phyloP scores from a whole-genome alignment of 78 protist genomes.

The Pirum gemmata region DNA sequence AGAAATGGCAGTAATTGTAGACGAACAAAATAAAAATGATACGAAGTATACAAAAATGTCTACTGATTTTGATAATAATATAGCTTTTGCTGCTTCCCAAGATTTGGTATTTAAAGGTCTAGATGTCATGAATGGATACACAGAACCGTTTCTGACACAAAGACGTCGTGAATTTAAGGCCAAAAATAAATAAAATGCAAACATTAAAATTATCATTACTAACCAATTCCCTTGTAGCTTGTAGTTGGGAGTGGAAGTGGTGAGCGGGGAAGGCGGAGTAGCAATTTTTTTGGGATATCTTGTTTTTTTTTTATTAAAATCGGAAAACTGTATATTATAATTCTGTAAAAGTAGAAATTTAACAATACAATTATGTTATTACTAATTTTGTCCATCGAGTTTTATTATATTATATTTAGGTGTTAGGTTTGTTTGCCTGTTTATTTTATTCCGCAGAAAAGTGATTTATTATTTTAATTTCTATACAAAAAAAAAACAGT shows the following conservation, averaged over 20 bases:
- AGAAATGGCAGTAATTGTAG: constrained; percentile 37
- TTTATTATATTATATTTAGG: neutral
- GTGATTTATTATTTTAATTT: neutral
- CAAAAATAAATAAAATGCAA: neutral
- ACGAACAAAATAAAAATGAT: constrained; percentile 27
- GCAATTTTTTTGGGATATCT: neutral
- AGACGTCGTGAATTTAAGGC: constrained; percentile 31
- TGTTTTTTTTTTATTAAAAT: too few species aligned
- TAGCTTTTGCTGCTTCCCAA: constrained; percentile 18
- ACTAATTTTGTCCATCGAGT: too few species aligned
- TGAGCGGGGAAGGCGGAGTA: constrained; percentile 4
- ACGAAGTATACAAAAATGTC: constrained; percentile 10
- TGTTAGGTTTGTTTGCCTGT: neutral
- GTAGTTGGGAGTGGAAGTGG: neutral
- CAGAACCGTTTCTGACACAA: constrained; percentile 18
- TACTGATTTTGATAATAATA: neutral
- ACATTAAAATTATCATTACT: neutral
- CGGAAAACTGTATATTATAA: too few species aligned
- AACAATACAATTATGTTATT: too few species aligned
- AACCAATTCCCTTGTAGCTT: too few species aligned
- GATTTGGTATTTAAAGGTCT: constrained; percentile 28
- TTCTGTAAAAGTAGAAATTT: too few species aligned
- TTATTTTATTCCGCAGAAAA: too few species aligned
- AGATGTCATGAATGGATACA: constrained; percentile 42
- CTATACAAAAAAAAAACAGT: too few species aligned